Evolutionary conservation across 805 yeast genomes (phyloP).

Genomic region (Yamadazyma scolyti): DNA sequence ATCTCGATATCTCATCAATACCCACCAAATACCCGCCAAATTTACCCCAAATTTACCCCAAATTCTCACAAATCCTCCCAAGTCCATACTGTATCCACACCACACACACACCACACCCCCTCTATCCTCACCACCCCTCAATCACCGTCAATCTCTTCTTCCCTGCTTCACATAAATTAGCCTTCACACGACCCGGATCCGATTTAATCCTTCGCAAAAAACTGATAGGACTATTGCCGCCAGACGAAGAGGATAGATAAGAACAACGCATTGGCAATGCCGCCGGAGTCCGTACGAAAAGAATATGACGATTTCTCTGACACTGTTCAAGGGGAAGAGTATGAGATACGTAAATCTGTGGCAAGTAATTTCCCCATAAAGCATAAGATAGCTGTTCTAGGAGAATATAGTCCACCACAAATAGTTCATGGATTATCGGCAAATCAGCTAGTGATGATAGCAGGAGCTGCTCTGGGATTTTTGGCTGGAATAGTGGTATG

Average conservation of each 20-base stretch:
- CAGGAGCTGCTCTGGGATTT: constrained; percentile 95
- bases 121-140: no score
- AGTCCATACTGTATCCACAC: no score
- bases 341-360: constrained; percentile 25
- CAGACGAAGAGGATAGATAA: no score
- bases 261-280: no score
- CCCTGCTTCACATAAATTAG: no score
- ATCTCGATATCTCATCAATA: no score
- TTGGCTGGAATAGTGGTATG: constrained; percentile 86
- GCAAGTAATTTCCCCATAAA: constrained; percentile 17
- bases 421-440: constrained; percentile 28
- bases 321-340: constrained; percentile 34
- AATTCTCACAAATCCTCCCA: not conserved
- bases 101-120: no score
- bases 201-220: no score
- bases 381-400: constrained; percentile 17
- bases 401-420: constrained; percentile 16
- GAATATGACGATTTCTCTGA: constrained; percentile 28
- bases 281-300: constrained; percentile 5
- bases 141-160: no score
- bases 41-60: not conserved
- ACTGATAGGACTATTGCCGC: no score
- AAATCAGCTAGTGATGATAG: constrained; percentile 65
- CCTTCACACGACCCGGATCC: no score
- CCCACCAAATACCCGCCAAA: no score